Base-by-base conservation (phyloP, 208 protist genomes). In the Blastocrithidia nonstop region DNA sequence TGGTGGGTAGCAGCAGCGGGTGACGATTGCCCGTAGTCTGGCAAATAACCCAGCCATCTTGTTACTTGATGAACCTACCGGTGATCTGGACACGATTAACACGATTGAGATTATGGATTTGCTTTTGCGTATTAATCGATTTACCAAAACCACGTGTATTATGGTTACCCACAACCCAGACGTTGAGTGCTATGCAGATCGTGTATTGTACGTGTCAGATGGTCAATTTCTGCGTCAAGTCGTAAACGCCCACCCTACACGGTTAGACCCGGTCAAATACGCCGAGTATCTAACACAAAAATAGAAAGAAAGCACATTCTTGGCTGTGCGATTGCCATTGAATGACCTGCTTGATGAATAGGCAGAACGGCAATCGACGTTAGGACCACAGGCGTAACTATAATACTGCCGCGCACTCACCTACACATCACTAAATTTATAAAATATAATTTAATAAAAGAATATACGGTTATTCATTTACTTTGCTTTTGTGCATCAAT, bases 121-220 rank as follows among this genome's bases (percentile, higher is more conserved):
- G 4, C 66, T 98, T n/a, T 67, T 95, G n/a, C 61, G 76, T 39
- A 83, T 98, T 32, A 98, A 98, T 64, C 84, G 78, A 17, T 53
- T 66, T 11, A 73, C 78, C 29, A 73, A 80, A 33, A 95, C 82
- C n/a, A 98, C 95, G 15, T 95, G 81, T 47, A 80, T 97, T 49
- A 97, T 98, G 94, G 89, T 97, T 9, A 96, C 95, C 21, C 95
- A 98, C 59, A 97, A 98, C 61, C 93, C 94, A 1, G 95, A 98
- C 49, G 52, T 98, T 6, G 95, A 98, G 62, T 97, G 93, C 68
- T 98, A 98, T 63, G 95, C 95, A 0, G 93, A 97, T 43, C 71
- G 95, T 32, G 88, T 97, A 31, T 60, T 98, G 1, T 97, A 97
- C 68, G 72, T 98, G 5, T 52, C 51, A 8, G 92, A 97, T 52